Conservation (phyloP, 768 basidiomycete species). For the Fistulinella prunicolor region DNA sequence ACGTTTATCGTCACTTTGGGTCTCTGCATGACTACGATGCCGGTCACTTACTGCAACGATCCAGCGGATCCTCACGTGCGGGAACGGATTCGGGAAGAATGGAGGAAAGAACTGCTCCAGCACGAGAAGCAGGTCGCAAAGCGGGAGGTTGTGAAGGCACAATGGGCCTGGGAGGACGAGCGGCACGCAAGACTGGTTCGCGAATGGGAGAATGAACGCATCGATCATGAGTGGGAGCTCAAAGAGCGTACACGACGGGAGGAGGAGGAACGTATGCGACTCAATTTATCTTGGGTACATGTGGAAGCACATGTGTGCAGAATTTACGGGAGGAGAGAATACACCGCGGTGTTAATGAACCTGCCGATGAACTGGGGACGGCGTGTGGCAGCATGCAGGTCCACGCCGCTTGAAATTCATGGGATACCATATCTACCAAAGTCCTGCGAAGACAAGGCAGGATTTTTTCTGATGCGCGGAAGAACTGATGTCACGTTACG, state of each 20-base stretch:
- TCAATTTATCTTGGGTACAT: constrained; percentile 22
- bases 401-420: constrained; percentile 20
- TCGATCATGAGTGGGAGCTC: constrained; percentile 14
- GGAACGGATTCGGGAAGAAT: constrained; percentile 20
- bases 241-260: constrained; percentile 19
- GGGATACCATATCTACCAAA: constrained; percentile 17
- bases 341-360: constrained; percentile 29
- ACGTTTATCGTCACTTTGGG: neutral
- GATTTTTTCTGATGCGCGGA: neutral
- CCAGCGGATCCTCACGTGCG: constrained; percentile 17
- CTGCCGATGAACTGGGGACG: constrained; percentile 18
- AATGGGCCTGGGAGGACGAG: constrained; percentile 22
- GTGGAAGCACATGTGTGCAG: constrained; percentile 22
- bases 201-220: constrained; percentile 20
- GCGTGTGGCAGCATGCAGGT: constrained; percentile 22
- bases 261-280: constrained; percentile 2
- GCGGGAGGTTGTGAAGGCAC: constrained; percentile 8
- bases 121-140: constrained; percentile 14
- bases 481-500: neutral
- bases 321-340: constrained; percentile 28
- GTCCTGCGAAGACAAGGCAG: constrained; percentile 25
- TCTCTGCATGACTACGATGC: constrained; percentile 8
- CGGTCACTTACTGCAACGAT: constrained; percentile 18
- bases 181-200: constrained; percentile 3
- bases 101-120: constrained; percentile 16